Evolutionary conservation across 257 asterid species (phyloP), one percentile per base, ranked within the genome.

Genomic region (Solanum paucissectum): DNA sequence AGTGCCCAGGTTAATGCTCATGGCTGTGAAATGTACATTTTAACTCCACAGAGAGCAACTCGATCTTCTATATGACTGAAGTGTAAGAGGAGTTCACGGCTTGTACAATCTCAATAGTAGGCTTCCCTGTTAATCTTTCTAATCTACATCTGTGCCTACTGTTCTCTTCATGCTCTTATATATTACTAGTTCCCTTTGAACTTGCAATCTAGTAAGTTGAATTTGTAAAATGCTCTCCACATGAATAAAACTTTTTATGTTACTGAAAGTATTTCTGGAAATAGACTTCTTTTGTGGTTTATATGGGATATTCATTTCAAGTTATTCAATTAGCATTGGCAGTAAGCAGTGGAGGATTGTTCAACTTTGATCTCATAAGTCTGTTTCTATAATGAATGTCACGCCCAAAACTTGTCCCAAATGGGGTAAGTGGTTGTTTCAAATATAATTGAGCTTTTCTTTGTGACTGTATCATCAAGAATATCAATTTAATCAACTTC

Each of bases 1-100:
- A 91, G 97, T 60, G 92, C 93, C 55, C 89, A 85, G 73, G 93
- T 96, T 33, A 94, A 91, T 36, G 91, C 93, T 66, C 99, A 97
- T 83, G 93, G 93, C 38, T 93, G 95, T 83, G 95, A 93, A 86
- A 93, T 95, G 93, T 97, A 94, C 90, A 90, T 94, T 71, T 92
- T 97, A 89, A 89, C 93, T 79, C 98, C 95, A 2, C 84, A 76
- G 21, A 25, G 87, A 1, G 79, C 12, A 62, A 34, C 90, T 86
- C 91, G 3, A 64, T 86, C 95, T 6, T 85, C 90, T 21, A 66
- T 71, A 64, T 93, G 88, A 91, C 83, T 84, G 58, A 83, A 58
- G 34, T 49, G 12, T 34, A 36, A 42, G 87, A 49, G 86, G 85
- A 89, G 73, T 71, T 86, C 69, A 23, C 42, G 37, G 69, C 86